phyloP scores from a whole-genome alignment of 129 eudicot species.

The Gnaphalium uliginosum region DNA sequence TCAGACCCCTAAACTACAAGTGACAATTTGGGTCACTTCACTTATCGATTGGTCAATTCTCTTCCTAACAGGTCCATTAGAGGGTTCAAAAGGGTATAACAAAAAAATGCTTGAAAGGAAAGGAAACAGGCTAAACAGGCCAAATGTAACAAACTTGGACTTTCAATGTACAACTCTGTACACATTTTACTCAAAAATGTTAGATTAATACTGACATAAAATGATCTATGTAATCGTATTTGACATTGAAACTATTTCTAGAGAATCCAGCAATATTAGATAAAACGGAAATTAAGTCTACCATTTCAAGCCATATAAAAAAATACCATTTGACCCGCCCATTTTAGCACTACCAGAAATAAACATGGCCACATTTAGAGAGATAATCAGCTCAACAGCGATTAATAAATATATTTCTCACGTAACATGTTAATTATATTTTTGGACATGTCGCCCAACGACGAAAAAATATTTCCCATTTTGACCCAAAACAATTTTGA shows the following conservation, averaged over 20 bases:
- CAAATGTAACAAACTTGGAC: background rate
- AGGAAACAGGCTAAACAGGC: background rate
- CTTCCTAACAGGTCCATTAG: too few species aligned
- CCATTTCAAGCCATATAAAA: constrained; percentile 4
- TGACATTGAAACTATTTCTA: background rate
- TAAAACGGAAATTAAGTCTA: background rate
- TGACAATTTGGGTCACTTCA: background rate
- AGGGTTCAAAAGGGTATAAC: background rate
- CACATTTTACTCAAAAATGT: background rate
- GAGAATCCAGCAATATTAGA: background rate
- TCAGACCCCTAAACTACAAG: background rate
- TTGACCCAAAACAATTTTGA: background rate
- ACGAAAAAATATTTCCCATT: too few species aligned
- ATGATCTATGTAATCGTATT: too few species aligned
- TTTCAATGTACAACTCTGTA: background rate
- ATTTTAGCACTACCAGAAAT: background rate
- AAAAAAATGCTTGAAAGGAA: background rate
- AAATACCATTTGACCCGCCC: background rate
- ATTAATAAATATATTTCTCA: too few species aligned
- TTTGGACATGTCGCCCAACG: background rate
- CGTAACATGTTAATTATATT: too few species aligned
- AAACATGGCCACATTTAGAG: background rate
- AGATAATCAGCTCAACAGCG: background rate
- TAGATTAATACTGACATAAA: background rate
- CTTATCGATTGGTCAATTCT: background rate